Percentiles rank a stretch among this genome's conserved stretches.
Evolutionary conservation across 108 stramenopile genomes (phyloP).

Genomic region (Cyclostephanos tholiformis): DNA sequence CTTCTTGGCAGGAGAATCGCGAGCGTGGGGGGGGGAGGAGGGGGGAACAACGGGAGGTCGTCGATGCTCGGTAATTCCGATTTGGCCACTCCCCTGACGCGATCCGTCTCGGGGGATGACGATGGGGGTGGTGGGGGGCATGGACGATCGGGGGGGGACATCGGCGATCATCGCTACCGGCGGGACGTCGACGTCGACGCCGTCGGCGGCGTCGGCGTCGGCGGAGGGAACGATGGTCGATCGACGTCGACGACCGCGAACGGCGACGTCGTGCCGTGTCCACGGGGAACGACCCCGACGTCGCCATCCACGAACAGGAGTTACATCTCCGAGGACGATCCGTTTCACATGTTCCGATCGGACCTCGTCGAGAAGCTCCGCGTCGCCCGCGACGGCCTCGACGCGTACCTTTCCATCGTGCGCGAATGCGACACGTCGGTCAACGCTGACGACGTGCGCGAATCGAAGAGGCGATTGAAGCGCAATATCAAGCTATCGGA

Average conservation of each 20-base stretch:
- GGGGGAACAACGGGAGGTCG: no score
- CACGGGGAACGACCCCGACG: neutral
- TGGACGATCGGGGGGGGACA: no score
- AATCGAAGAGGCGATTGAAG: constrained; percentile 78
- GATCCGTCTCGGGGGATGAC: constrained; percentile 5
- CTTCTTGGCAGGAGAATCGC: constrained; percentile 22
- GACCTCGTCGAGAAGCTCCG: constrained; percentile 70
- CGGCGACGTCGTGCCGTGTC: neutral
- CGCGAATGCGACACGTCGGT: constrained; percentile 78
- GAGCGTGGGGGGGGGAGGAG: neutral
- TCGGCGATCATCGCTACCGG: no score
- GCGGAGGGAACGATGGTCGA: no score
- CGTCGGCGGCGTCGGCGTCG: neutral
- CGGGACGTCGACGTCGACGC: no score
- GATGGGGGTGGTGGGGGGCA: constrained; percentile 2
- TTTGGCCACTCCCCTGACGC: constrained; percentile 15
- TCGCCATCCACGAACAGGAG: neutral
- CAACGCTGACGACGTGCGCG: constrained; percentile 69
- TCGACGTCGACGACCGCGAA: neutral
- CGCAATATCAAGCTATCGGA: constrained; percentile 76
- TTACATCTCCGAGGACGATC: constrained; percentile 57
- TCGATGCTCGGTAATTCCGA: constrained; percentile 23
- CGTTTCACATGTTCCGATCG: constrained; percentile 78
- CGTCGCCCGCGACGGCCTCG: constrained; percentile 60
- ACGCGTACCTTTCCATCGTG: constrained; percentile 61